A percentile compares a stretch with the other conserved stretches of the same genome.
phyloP scores from a whole-genome alignment of 2,329 filamentous ascomycete species.

The Aurifilum marmelostoma region DNA sequence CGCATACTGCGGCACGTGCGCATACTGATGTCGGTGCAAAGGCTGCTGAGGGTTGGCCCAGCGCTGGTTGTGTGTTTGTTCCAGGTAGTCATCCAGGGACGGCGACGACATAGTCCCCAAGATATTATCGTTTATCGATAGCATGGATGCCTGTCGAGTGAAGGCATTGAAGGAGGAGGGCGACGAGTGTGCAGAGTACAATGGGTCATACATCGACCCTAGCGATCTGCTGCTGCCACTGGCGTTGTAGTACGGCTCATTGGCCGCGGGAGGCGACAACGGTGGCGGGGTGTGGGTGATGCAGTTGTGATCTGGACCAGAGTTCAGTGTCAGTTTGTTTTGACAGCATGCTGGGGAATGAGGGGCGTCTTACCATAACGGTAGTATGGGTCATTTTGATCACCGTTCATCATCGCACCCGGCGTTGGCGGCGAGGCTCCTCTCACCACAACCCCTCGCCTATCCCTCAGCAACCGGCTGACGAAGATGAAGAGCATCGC shows the following conservation, averaged over 20 bases:
- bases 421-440: conserved; percentile 16
- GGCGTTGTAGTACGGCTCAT: not conserved
- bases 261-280: not conserved
- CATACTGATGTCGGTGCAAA: not conserved
- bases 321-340: not conserved
- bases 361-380: conserved; percentile 1
- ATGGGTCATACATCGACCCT: conserved; percentile 9
- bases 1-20: not conserved
- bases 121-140: conserved; percentile 9
- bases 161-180: not conserved
- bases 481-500: conserved; percentile 19
- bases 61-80: conserved; percentile 3
- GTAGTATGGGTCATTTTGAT: not conserved
- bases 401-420: not conserved
- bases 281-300: not conserved
- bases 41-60: not conserved
- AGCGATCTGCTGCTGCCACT: not conserved
- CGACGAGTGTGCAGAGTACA: conserved; percentile 8
- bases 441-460: conserved; percentile 13
- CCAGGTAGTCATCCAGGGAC: not conserved
- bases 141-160: conserved; percentile 15
- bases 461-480: conserved; percentile 5
- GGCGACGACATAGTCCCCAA: not conserved
- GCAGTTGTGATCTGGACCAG: not conserved
- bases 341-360: not conserved